Evolutionary conservation across 2,329 filamentous ascomycete species (phyloP).

Genomic region (Aspergillus ochraceoroseus): DNA sequence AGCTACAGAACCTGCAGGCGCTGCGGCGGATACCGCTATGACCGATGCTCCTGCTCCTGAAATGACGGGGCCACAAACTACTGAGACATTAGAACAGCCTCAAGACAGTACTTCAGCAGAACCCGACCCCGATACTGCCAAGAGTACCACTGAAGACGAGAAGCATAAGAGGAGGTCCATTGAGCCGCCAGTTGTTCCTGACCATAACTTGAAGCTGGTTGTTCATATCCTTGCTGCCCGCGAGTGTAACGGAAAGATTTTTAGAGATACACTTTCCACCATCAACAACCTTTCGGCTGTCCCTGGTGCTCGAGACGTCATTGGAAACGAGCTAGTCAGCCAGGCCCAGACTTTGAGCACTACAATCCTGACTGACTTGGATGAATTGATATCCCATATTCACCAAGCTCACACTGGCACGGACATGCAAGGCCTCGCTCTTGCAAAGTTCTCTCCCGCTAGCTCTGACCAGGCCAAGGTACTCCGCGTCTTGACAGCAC

Average conservation of each 20-base stretch:
- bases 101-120: conserved; percentile 32
- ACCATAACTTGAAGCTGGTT: conserved; percentile 86
- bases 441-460: conserved; percentile 91
- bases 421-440: conserved; percentile 88
- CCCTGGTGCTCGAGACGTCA: conserved; percentile 79
- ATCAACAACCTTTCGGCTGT: conserved; percentile 97
- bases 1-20: conserved; percentile 20
- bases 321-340: conserved; percentile 85
- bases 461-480: conserved; percentile 97
- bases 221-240: conserved; percentile 93
- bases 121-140: conserved; percentile 36
- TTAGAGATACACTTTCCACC: conserved; percentile 95
- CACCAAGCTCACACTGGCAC: conserved; percentile 80
- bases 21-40: conserved; percentile 38
- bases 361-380: conserved; percentile 77
- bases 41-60: conserved; percentile 36
- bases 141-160: conserved; percentile 40
- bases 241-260: conserved; percentile 95
- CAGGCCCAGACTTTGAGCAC: conserved; percentile 82
- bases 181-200: conserved; percentile 77
- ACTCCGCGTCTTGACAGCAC: conserved; percentile 81
- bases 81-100: conserved; percentile 24
- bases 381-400: conserved; percentile 80
- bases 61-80: conserved; percentile 28
- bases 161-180: conserved; percentile 60